Evolutionary conservation across 306 rosid genomes (phyloP).

Genomic region (Leucaena leucocephala): DNA sequence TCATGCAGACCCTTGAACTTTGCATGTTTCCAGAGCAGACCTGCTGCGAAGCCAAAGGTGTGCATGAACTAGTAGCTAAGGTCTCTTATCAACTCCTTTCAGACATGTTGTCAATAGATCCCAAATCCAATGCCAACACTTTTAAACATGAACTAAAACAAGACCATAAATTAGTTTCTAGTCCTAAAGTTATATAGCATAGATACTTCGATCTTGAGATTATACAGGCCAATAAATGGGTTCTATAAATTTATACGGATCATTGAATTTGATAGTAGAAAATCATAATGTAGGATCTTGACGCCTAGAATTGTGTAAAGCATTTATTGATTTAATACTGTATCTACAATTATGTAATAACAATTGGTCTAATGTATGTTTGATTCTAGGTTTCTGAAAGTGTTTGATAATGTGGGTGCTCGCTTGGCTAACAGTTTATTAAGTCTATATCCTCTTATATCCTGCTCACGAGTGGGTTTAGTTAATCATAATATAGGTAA

Average conservation of each 20-base stretch:
- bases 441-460: background rate
- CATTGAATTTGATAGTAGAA: background rate
- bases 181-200: background rate
- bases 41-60: constrained; percentile 28
- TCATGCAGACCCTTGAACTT: too few relatives aligned
- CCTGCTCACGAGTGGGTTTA: background rate
- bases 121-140: background rate
- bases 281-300: background rate
- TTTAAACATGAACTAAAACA: background rate
- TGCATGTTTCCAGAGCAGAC: too few relatives aligned
- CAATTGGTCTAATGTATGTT: background rate
- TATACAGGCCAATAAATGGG: too few relatives aligned
- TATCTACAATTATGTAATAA: background rate
- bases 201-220: background rate
- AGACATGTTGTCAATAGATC: constrained; percentile 47
- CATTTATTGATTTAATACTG: background rate
- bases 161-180: background rate
- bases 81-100: constrained; percentile 45
- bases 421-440: background rate
- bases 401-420: background rate
- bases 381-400: background rate
- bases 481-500: background rate
- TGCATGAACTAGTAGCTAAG: constrained; percentile 59
- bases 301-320: background rate
- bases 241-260: background rate